Conservation (phyloP, 2,329 filamentous ascomycete genomes). For the Nemania sp. region DNA sequence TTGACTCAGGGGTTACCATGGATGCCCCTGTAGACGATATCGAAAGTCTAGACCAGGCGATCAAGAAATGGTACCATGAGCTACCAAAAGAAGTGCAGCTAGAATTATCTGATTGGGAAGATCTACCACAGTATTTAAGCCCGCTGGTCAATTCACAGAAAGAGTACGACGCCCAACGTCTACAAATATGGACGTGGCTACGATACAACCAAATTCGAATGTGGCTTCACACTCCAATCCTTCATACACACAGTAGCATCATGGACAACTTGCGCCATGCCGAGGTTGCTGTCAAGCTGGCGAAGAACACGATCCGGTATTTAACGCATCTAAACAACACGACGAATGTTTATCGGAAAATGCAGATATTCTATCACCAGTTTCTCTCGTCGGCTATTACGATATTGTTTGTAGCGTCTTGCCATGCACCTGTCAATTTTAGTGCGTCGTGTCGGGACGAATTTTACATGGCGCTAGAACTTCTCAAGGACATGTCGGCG, state of each 20-base stretch:
- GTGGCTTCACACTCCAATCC: constrained; percentile 85
- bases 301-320: constrained; percentile 80
- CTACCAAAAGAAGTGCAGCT: constrained; percentile 70
- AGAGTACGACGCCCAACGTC: constrained; percentile 74
- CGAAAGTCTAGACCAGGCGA: constrained; percentile 82
- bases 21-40: constrained; percentile 80
- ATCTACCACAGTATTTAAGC: constrained; percentile 47
- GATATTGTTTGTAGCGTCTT: constrained; percentile 80
- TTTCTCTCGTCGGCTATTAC: constrained; percentile 81
- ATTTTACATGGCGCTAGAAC: constrained; percentile 81
- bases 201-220: constrained; percentile 92
- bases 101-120: constrained; percentile 69
- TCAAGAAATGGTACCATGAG: constrained; percentile 86
- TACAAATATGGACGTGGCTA: constrained; percentile 86
- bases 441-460: constrained; percentile 76
- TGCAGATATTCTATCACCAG: constrained; percentile 84
- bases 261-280: constrained; percentile 79
- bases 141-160: constrained; percentile 58
- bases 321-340: constrained; percentile 78
- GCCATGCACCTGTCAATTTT: constrained; percentile 79
- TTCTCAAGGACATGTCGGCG: constrained; percentile 78
- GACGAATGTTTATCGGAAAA: constrained; percentile 75
- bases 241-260: constrained; percentile 88
- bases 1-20: constrained; percentile 69
- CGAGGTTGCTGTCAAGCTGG: constrained; percentile 78